A percentile compares a stretch with the other conserved stretches of the same genome.
Evolutionary conservation across 768 basidiomycete species (phyloP).

Genomic region (Leccinum longicurvipes): DNA sequence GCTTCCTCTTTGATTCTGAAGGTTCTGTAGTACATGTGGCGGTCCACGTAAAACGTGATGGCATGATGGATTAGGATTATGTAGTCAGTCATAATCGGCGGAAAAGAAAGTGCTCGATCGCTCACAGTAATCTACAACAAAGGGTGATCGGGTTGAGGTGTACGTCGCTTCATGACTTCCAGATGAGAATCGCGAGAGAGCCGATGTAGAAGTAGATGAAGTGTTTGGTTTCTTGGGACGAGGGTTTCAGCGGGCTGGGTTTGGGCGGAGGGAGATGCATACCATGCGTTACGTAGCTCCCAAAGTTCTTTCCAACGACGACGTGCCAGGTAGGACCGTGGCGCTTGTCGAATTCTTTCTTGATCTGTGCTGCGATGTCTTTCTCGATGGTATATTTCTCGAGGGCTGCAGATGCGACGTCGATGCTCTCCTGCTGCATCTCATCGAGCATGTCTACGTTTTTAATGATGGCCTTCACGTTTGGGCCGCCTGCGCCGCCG

Average conservation of each 20-base stretch:
- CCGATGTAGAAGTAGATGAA: slow-evolving; percentile 99
- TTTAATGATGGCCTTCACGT: slow-evolving; percentile 94
- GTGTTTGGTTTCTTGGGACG: slow-evolving; percentile 82
- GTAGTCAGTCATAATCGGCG: neutral
- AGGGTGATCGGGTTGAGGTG: slow-evolving; percentile 4
- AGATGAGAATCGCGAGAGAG: slow-evolving; percentile 87
- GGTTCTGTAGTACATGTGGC: neutral
- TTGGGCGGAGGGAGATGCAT: slow-evolving; percentile 21
- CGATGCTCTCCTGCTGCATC: slow-evolving; percentile 93
- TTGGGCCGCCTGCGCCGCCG: slow-evolving; percentile 45
- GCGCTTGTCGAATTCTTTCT: slow-evolving; percentile 94
- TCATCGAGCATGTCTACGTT: slow-evolving; percentile 96
- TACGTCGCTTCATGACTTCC: slow-evolving; percentile 69
- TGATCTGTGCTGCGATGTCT: slow-evolving; percentile 96
- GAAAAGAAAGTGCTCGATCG: neutral
- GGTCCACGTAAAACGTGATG: neutral
- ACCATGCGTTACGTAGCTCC: slow-evolving; percentile 98
- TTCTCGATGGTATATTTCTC: slow-evolving; percentile 95
- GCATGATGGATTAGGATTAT: neutral
- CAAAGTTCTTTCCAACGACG: slow-evolving; percentile 99
- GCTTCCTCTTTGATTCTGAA: slow-evolving; percentile 8
- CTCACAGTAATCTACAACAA: slow-evolving; percentile 27
- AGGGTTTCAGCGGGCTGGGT: slow-evolving; percentile 9
- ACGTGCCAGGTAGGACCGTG: slow-evolving; percentile 97
- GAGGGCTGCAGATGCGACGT: slow-evolving; percentile 80